phyloP scores from a whole-genome alignment of 176 grass and related monocot genomes.

The Dendrocalamus sinicus region DNA sequence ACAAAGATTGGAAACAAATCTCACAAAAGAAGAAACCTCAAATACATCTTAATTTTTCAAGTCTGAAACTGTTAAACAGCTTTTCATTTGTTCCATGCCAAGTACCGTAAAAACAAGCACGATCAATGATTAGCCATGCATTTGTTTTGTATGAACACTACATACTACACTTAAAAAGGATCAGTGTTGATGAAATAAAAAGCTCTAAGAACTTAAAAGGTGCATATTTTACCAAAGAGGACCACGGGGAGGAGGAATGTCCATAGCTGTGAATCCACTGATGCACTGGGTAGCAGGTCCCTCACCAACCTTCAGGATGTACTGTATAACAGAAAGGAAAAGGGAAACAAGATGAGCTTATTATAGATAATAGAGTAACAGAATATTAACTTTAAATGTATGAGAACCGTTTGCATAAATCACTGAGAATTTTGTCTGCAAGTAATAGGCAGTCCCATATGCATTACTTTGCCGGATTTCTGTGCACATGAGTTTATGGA shows the following conservation, averaged over 20 bases:
- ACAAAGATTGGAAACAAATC: background rate
- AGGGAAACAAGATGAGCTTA: background rate
- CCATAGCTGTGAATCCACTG: slow-evolving; percentile 85
- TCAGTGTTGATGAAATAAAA: background rate
- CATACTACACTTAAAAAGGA: background rate
- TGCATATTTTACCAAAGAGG: slow-evolving; percentile 71
- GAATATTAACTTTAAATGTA: background rate
- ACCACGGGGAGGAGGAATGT: slow-evolving; percentile 75
- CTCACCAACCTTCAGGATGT: slow-evolving; percentile 70
- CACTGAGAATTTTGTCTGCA: background rate
- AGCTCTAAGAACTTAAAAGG: background rate
- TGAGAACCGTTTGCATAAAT: background rate
- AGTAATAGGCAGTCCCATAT: background rate
- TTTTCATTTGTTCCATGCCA: background rate
- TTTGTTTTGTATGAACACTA: slow-evolving; percentile 15
- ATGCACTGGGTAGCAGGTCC: slow-evolving; percentile 69
- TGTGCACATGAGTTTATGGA: background rate
- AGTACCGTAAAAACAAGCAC: background rate
- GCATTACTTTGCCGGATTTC: background rate
- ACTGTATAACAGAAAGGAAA: slow-evolving; percentile 51
- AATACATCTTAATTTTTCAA: background rate
- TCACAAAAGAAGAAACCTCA: background rate
- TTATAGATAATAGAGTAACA: background rate
- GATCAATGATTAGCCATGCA: background rate
- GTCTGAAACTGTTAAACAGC: background rate